Base-by-base conservation (phyloP, 345 rosid genomes). In the Arabis alpina region DNA sequence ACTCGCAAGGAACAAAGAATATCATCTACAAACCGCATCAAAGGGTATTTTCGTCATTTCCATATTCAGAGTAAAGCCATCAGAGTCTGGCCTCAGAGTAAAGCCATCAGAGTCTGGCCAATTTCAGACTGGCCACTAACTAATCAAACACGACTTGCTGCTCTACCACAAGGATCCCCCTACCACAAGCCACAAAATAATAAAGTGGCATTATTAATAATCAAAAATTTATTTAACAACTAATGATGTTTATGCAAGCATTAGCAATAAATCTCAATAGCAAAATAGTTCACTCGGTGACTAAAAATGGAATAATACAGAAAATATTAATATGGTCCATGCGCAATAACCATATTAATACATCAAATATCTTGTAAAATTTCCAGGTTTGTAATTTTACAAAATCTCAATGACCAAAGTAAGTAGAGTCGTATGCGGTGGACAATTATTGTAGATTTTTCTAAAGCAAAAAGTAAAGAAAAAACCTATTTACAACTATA, bases 51-150 rank as follows among this genome's bases (percentile, higher is more conserved):
- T 3, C 16, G 70, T 30, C 9, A 74, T 51, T 44, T 23, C 3
- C 6, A 5, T 24, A 1, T n/a, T 2, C 57, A n/a, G 4, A 2
- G 32, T 74, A 36, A 66, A 42, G 72, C 72, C 77, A 74, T 74
- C 56, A 42, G 58, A 53, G 25, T 42, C 42, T 42, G 24, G 19
- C 63, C 68, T 2, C 57, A n/a, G 4, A 2, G 32, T 74, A 36
- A 66, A 42, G 72, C 72, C 77, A 74, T 74, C 56, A 42, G 58
- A 53, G 25, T 42, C 42, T 42, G 24, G 19, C 63, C 68, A 66
- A 57, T 4, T 51, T 74, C 66, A 24, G 24, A 10, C 57, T 74
- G 68, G 41, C 60, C 61, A 55, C 72, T 51, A 55, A 51, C 73
- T 54, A 44, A 40, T 27, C 64, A 61, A 16, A 30, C 61, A 7